Percentiles rank a stretch among this genome's conserved stretches.
Conservation (phyloP, 2,329 filamentous ascomycete genomes). For the Grosmannia penicillata region DNA sequence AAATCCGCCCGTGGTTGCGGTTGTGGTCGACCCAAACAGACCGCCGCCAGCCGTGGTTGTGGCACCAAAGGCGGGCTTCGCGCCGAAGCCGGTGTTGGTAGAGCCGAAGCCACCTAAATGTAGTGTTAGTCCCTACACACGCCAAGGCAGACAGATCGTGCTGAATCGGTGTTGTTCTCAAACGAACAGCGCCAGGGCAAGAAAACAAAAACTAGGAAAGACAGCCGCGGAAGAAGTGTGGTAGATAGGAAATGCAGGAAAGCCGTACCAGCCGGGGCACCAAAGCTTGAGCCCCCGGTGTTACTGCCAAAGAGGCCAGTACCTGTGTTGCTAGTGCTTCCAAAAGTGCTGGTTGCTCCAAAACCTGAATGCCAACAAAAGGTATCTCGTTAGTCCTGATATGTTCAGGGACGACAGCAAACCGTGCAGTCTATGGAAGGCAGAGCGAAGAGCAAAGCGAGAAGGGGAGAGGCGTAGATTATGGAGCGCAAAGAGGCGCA, state of each 20-base stretch:
- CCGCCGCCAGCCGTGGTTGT: slow-evolving; percentile 27
- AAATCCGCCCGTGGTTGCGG: slow-evolving; percentile 22
- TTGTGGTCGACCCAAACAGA: slow-evolving; percentile 28
- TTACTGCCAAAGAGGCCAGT: slow-evolving; percentile 33
- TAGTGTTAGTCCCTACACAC: neutral
- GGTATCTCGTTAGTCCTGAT: slow-evolving; percentile 11
- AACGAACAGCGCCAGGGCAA: neutral
- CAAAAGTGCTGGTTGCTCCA: slow-evolving; percentile 22
- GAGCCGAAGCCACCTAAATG: slow-evolving; percentile 15
- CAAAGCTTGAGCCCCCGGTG: slow-evolving; percentile 10
- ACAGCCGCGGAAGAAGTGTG: neutral
- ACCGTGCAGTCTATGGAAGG: no score
- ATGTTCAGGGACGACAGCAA: slow-evolving; percentile 6
- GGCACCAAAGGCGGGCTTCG: slow-evolving; percentile 40
- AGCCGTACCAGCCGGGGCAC: slow-evolving; percentile 11
- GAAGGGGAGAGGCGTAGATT: slow-evolving; percentile 4
- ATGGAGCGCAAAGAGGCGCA: slow-evolving; percentile 2
- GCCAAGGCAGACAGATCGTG: neutral
- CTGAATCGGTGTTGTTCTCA: no score
- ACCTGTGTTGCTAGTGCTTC: slow-evolving; percentile 19
- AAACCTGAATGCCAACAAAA: slow-evolving; percentile 15
- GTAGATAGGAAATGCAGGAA: neutral
- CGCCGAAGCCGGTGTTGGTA: slow-evolving; percentile 13
- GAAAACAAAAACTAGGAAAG: neutral
- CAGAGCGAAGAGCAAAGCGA: neutral